phyloP scores from a whole-genome alignment of 2,329 filamentous ascomycete species.

The Nannizzia gypsea region DNA sequence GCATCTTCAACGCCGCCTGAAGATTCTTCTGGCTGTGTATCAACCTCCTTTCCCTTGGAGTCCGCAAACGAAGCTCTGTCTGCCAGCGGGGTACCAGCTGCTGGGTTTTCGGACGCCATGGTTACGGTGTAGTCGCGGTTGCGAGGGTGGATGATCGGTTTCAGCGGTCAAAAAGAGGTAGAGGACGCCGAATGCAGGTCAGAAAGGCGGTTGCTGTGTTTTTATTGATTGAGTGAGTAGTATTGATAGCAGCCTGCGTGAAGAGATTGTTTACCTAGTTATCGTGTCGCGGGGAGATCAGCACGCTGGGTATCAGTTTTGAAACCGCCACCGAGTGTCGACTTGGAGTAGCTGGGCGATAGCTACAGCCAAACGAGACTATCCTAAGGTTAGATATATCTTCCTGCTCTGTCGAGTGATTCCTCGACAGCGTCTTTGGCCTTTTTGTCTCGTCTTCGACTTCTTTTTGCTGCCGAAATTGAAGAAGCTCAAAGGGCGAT shows the following conservation, averaged over 20 bases:
- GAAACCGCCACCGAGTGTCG: neutral
- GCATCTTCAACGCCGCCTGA: slow-evolving; percentile 11
- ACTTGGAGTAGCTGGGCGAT: too few species aligned
- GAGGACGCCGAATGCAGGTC: neutral
- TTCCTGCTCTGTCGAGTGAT: neutral
- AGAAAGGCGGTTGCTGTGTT: neutral
- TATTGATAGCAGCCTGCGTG: neutral
- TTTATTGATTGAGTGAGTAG: neutral
- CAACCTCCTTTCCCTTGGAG: slow-evolving; percentile 10
- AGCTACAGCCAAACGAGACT: too few species aligned
- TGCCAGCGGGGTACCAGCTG: slow-evolving; percentile 32
- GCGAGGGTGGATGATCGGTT: neutral
- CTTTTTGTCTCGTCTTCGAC: neutral
- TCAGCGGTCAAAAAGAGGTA: neutral
- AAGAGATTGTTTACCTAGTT: neutral
- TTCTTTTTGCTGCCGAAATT: neutral
- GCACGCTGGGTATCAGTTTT: neutral
- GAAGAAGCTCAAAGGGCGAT: neutral
- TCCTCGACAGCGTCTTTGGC: neutral
- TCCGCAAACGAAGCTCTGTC: slow-evolving; percentile 39
- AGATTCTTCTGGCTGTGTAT: neutral
- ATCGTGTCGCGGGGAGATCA: neutral
- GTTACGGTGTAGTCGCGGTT: slow-evolving; percentile 5
- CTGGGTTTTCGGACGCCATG: slow-evolving; percentile 30
- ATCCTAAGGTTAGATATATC: too few species aligned